Conservation (phyloP, 495 filamentous ascomycete genomes). For the Hyaloscypha hepaticicola region DNA sequence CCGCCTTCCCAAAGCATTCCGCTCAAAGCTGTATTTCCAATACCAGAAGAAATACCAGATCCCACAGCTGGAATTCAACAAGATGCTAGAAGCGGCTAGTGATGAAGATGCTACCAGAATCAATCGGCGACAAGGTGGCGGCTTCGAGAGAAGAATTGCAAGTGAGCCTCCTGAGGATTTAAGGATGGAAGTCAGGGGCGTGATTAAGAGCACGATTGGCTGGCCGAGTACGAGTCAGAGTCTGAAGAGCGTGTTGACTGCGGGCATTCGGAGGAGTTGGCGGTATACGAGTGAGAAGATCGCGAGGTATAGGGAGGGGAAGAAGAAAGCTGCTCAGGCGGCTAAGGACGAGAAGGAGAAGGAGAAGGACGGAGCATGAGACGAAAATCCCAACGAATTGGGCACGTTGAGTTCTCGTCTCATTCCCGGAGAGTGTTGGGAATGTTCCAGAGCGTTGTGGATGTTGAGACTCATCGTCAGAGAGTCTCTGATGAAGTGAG, state of each 20-base stretch:
- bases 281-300: conserved; percentile 84
- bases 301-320: conserved; percentile 61
- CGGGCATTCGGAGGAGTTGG: conserved; percentile 64
- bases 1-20: conserved; percentile 82
- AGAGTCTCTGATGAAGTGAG: not conserved
- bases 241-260: conserved; percentile 75
- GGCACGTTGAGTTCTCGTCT: not conserved
- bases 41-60: conserved; percentile 90
- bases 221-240: conserved; percentile 90
- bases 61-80: conserved; percentile 75
- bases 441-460: not conserved
- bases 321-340: conserved; percentile 25
- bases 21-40: conserved; percentile 85
- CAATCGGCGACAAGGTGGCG: conserved; percentile 71
- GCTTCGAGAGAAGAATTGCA: conserved; percentile 83
- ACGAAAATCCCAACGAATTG: not conserved
- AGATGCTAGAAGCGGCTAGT: conserved; percentile 75
- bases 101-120: conserved; percentile 68
- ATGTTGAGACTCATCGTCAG: not conserved
- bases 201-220: conserved; percentile 80
- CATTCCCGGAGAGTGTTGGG: not conserved
- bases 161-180: conserved; percentile 62
- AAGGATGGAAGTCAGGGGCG: conserved; percentile 60
- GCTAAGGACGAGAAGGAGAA: conserved; percentile 25
- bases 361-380: not conserved